Base-by-base conservation (phyloP, 2,329 filamentous ascomycete genomes). In the Cordyceps pruinosa region DNA sequence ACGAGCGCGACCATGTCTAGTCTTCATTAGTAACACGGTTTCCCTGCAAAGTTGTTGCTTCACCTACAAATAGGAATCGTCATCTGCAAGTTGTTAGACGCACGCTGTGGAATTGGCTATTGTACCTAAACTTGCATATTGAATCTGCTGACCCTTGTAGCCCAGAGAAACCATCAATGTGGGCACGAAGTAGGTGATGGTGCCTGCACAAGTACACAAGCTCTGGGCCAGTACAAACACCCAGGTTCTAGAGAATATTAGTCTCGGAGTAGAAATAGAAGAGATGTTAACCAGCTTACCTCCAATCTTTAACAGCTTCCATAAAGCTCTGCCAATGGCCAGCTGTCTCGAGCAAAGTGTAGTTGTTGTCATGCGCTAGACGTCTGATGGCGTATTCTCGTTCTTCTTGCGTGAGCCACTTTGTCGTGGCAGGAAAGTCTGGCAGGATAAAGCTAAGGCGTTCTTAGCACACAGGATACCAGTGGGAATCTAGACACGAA, bases 351-450 rank as follows among this genome's bases (percentile, higher is more conserved):
- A 34, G 26, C 17, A 39, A 28, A 25, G 56, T 46, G n/a, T 30
- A 45, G 35, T 42, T 53, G 35, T 46, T 53, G 34, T 58, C 49
- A n/a, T 37, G 10, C 13, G 32, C 49, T 9, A 42, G 26, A n/a
- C 50, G 50, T 41, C 41, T 17, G 26, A 58, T 45, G 15, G 56
- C 49, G 26, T 54, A 53, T 73, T 58, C 5, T 49, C 62, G 13
- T 17, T 64, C 61, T 30, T 64, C 61, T 7, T 58, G 58, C 1
- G 62, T 64, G 56, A 64, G 54, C 62, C 62, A 64, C 52, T 56
- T 63, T 9, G 62, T 64, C 19, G 58, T 64, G n/a, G 57, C 54
- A 3, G 62, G 62, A 52, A 62, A 63, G 26, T 64, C 62, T n/a
- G 62, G 62, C 5, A 64, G 58, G 8, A 64, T 50, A 42, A 64